phyloP scores from a whole-genome alignment of 2,329 filamentous ascomycete species.

The Pseudovirgaria hyperparasitica region DNA sequence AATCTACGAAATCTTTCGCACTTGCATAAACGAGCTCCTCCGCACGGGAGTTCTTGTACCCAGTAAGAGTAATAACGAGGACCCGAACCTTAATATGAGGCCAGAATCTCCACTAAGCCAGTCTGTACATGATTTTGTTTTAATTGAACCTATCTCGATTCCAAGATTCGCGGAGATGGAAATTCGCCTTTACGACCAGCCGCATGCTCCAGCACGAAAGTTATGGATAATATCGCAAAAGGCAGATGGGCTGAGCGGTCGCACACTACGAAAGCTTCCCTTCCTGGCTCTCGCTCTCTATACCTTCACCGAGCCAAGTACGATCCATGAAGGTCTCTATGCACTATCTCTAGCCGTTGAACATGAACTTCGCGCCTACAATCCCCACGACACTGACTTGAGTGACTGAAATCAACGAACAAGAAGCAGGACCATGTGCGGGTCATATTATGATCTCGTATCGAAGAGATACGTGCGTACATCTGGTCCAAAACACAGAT shows the following conservation, averaged over 20 bases:
- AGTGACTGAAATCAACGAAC: too few species aligned
- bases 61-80: too few species aligned
- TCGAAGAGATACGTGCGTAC: too few species aligned
- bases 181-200: conserved; percentile 8
- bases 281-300: conserved; percentile 9
- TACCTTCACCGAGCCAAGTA: conserved; percentile 8
- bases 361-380: conserved; percentile 2
- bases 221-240: conserved; percentile 18
- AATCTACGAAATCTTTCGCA: conserved; percentile 36
- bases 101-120: too few species aligned
- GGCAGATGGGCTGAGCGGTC: conserved; percentile 10
- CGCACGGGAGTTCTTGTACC: conserved; percentile 21
- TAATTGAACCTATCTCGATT: conserved; percentile 8
- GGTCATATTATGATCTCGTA: too few species aligned
- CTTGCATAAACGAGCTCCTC: conserved; percentile 34
- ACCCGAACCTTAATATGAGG: too few species aligned
- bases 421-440: too few species aligned
- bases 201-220: conserved; percentile 13
- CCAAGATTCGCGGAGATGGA: conserved; percentile 18
- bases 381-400: too few species aligned
- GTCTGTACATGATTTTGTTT: conserved; percentile 1
- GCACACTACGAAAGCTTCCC: conserved; percentile 10
- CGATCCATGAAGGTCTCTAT: conserved; percentile 6
- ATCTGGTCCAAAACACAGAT: too few species aligned
- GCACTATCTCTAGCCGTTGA: conserved; percentile 7